These are phyloP conservation scores for Botrytis galanthina DNA, from an alignment of 2,329 filamentous ascomycete genomes.

Conservation along the genomic window DNA sequence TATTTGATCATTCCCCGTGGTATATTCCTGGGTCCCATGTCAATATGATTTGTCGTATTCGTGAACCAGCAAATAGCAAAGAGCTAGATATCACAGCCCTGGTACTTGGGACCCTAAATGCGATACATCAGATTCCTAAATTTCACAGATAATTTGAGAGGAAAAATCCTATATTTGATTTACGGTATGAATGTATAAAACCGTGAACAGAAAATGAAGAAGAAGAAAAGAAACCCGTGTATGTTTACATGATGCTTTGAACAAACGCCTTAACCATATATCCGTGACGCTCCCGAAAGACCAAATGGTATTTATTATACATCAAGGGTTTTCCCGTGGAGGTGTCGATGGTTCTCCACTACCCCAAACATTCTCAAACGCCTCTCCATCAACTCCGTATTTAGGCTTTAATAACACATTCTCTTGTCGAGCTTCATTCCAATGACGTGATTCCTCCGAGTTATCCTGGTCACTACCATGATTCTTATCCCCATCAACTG, in stretches of 20 bases:
- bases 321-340: conserved; percentile 38
- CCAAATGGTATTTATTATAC: conserved; percentile 21
- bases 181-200: background rate
- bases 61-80: background rate
- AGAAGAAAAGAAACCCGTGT: background rate
- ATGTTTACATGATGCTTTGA: background rate
- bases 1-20: background rate
- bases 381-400: conserved; percentile 38
- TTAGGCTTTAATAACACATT: conserved; percentile 36
- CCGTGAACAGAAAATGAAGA: background rate
- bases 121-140: background rate
- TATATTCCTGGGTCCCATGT: background rate
- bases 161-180: background rate
- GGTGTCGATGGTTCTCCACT: conserved; percentile 30
- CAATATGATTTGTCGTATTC: background rate
- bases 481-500: conserved; percentile 36
- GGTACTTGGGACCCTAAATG: background rate
- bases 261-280: background rate
- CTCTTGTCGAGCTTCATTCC: conserved; percentile 40
- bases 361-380: conserved; percentile 40
- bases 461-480: conserved; percentile 36
- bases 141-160: background rate
- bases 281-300: conserved; percentile 1
- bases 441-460: conserved; percentile 45
- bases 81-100: background rate